Conservation (phyloP, 805 yeast species). For the Pichia exigua region DNA sequence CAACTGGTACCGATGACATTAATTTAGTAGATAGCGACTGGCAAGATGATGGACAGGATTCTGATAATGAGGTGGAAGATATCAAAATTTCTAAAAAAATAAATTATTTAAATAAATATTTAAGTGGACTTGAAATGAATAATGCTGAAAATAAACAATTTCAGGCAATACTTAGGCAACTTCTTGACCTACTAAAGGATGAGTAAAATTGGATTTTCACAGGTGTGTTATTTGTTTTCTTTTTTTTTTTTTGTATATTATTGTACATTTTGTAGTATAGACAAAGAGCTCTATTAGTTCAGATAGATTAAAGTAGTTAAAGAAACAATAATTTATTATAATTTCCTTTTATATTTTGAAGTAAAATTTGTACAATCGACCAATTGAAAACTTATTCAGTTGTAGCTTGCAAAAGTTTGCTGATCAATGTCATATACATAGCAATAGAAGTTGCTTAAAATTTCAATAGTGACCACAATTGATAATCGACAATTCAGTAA, state of each 20-base stretch:
- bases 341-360: no score
- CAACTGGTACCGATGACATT: not conserved
- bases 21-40: conserved; percentile 1
- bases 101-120: not conserved
- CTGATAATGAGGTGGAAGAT: conserved; percentile 8
- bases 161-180: not conserved
- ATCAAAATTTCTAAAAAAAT: not conserved
- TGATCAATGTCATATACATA: no score
- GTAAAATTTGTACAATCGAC: no score
- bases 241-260: not conserved
- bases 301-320: no score
- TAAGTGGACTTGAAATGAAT: not conserved
- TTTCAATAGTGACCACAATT: no score
- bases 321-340: no score
- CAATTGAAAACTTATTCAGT: no score
- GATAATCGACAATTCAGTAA: no score
- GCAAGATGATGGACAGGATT: not conserved
- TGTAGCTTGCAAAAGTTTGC: no score
- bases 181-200: not conserved
- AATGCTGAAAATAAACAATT: not conserved
- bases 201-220: not conserved
- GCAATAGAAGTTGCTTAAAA: no score
- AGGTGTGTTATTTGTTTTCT: not conserved
- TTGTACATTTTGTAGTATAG: not conserved
- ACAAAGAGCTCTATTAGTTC: not conserved